These are phyloP conservation scores for Boletus patriciae DNA, from an alignment of 768 basidiomycete genomes.

Conservation along the genomic window DNA sequence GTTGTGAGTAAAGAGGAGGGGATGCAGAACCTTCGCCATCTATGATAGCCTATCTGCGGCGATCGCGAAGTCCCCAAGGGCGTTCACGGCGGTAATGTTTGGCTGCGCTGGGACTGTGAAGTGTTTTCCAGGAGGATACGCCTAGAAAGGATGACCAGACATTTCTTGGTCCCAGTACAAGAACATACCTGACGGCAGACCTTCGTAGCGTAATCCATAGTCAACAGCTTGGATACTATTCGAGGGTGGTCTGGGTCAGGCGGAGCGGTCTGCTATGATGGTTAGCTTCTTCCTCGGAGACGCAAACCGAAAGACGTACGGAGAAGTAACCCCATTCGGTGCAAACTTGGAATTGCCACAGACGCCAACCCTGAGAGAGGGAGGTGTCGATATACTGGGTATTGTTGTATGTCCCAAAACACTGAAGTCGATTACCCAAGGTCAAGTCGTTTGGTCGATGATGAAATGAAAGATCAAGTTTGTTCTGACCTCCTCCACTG, in stretches of 20 bases:
- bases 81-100: slow-evolving; percentile 81
- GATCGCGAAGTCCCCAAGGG: slow-evolving; percentile 80
- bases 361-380: slow-evolving; percentile 74
- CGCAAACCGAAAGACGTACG: slow-evolving; percentile 39
- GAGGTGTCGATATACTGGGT: slow-evolving; percentile 58
- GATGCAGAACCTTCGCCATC: slow-evolving; percentile 68
- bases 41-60: slow-evolving; percentile 79
- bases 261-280: slow-evolving; percentile 59
- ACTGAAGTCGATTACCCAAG: slow-evolving; percentile 42
- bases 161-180: background rate
- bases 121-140: slow-evolving; percentile 74
- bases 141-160: slow-evolving; percentile 39
- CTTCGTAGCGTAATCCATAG: slow-evolving; percentile 67
- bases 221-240: slow-evolving; percentile 78
- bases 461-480: background rate
- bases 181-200: slow-evolving; percentile 61
- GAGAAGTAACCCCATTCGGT: slow-evolving; percentile 96
- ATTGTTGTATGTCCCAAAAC: slow-evolving; percentile 84
- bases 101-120: slow-evolving; percentile 72
- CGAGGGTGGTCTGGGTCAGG: slow-evolving; percentile 66
- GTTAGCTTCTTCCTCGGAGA: background rate
- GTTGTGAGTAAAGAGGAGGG: background rate
- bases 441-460: background rate
- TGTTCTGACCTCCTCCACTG: slow-evolving; percentile 51
- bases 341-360: slow-evolving; percentile 91